Base-by-base conservation (phyloP, 768 basidiomycete species). In the Naganishia onofrii region DNA sequence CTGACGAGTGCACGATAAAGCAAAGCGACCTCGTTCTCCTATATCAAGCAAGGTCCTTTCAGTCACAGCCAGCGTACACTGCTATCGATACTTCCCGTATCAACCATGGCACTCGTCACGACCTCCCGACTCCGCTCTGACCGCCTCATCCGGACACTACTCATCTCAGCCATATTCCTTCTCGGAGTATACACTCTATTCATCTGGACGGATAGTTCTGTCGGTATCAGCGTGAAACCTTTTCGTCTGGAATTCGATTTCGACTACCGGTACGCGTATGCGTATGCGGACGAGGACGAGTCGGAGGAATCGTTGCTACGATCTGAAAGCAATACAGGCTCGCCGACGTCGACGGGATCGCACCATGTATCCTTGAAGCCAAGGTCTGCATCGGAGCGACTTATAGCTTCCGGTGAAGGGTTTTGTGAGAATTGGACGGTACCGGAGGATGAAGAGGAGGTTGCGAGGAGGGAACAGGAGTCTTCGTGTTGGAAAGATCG, bases 401-500 rank as follows among this genome's bases (percentile, higher is more conserved):
- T 63, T 2, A 26, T 63, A 28, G 60, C 60, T 2, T 42, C 60
- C 1, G 60, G 60, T 1, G n/a, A 10, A 15, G 60, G 32, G 60
- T 17, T 9, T 29, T 63, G 60, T 21, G 23, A 63, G 38, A 26
- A 29, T 2, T 63, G 60, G 60, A 44, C 60, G 7, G 38, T 29
- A n/a, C 60, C 60, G 36, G 38, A 46, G 12, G 60, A 44, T 44
- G 60, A 44, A 3, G 60, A 38, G 32, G 60, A 63, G 38, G 15
- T 42, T 3, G 60, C 1, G 26, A 26, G 23, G 21, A 63, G 60
- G 26, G 60, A 63, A 29, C 19, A 29, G 21, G 32, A 26, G 19
- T 63, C 60, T 4, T 9, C 38, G 7, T 63, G 60, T 34, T 63
- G 60, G 60, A 63, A 63, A 19, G 60, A 63, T 44, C 7, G 23